Evolutionary conservation across 345 rosid species (phyloP), one percentile per base, ranked within the genome.

Genomic region (Arabis alpina): DNA sequence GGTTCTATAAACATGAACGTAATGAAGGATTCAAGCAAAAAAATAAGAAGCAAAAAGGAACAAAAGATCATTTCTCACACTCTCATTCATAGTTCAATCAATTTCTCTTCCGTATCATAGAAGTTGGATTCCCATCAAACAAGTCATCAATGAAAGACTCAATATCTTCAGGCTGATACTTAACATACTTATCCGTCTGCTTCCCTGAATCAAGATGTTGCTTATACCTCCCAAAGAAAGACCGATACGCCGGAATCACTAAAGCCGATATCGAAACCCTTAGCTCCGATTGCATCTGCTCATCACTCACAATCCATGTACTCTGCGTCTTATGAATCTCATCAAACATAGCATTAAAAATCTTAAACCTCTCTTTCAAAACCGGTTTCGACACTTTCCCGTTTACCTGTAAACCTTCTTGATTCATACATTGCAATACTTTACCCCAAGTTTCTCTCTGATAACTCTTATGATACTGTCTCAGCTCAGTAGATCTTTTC

Each of bases 211-310:
- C 86, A n/a, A 89, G 50, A 41, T 83, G 78, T 48, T 87, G 96
- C 23, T 80, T 86, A 68, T 86, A 93, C 82, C 97, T 82, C 66
- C 91, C 83, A 14, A 88, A 69, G 78, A 88, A 88, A 11, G 89
- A 82, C 70, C 97, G 57, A 75, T 93, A 93, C 2, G 98, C 96
- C 6, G 97, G 97, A 28, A 86, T 93, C 76, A 93, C 82, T 45
- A 93, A 80, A 1, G 94, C 89, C 1, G 96, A 53, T 54, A 93
- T 86, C 3, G 98, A 88, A 2, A 89, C 86, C 78, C 96, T 66
- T 2, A 91, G 89, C 90, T 93, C 98, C 1, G 94, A 88, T 59
- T 91, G 91, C 32, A 93, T 82, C 78, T 91, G 97, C 69, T 86
- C 92, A 53, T 93, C 96, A 28, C 87, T 81, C 54, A 91, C 96